Evolutionary conservation across 495 filamentous ascomycete genomes (phyloP), one percentile per base, ranked within the genome.

Genomic region (Chaetomidium leptoderma): DNA sequence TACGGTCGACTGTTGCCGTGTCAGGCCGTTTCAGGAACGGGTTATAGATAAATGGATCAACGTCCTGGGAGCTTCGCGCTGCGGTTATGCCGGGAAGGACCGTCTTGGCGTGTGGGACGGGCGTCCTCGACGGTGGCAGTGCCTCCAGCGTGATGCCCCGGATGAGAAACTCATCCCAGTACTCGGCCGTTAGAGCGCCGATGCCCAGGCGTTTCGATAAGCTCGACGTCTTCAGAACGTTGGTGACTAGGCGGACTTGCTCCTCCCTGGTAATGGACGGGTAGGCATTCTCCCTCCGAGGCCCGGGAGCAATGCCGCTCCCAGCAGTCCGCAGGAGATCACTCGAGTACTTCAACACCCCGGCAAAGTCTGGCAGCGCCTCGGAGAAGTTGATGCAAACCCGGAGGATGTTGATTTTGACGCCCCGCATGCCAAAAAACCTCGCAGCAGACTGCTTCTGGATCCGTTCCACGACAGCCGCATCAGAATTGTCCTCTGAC

Each of bases 131-230:
- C 13, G 61, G 47, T 16, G 78, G 69, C 35, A 78, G 62, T 16
- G 78, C 70, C 53, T 82, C 77, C 26, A 93, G 70, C 46, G 88
- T 83, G 32, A 98, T 78, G 59, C 86, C 91, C 32, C 93, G 83
- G 39, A 98, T 78, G 0, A 98, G 78, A 65, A 98, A 97, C 46
- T 92, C 88, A 70, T 98, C 93, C 93, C 93, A 98, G 65, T 95
- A 98, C 52, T 92, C 87, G 17, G 89, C 90, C 54, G 86, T 80
- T 44, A 92, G 67, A 55, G 84, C 67, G 5, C 77, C 70, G 3
- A 90, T 70, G 1, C 92, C 91, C 35, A 96, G 73, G 57, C 86
- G 86, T 63, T 81, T 81, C 0, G 88, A 85, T 19, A 91, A 82
- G 33, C 79, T 83, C 17, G 91, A 79, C 10, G 92, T 97, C 57